phyloP scores from a whole-genome alignment of 2,329 filamentous ascomycete genomes.

The Cadophora malorum region DNA sequence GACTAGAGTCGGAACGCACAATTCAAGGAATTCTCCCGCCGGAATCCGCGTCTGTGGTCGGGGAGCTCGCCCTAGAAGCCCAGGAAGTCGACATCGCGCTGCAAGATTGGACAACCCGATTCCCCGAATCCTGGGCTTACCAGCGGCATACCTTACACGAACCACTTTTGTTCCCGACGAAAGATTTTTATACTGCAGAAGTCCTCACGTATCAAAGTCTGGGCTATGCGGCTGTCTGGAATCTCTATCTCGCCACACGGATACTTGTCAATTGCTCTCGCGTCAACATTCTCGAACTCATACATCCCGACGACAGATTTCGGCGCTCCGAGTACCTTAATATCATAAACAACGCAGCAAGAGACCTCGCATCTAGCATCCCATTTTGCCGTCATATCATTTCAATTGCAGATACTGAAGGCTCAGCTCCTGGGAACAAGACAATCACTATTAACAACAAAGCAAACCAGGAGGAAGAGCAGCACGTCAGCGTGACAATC shows the following conservation, averaged over 20 bases:
- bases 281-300: slow-evolving; percentile 32
- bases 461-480: neutral
- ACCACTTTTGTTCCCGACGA: slow-evolving; percentile 21
- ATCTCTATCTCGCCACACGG: slow-evolving; percentile 39
- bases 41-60: neutral
- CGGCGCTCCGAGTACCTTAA: neutral
- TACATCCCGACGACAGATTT: neutral
- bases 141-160: slow-evolving; percentile 27
- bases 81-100: slow-evolving; percentile 23
- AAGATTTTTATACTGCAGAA: slow-evolving; percentile 37
- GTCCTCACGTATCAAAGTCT: slow-evolving; percentile 39
- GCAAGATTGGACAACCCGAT: slow-evolving; percentile 21
- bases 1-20: neutral
- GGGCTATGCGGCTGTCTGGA: slow-evolving; percentile 39
- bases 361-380: slow-evolving; percentile 20
- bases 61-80: slow-evolving; percentile 26
- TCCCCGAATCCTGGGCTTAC: slow-evolving; percentile 24
- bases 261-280: slow-evolving; percentile 40
- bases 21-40: neutral
- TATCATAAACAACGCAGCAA: neutral
- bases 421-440: neutral
- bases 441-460: neutral
- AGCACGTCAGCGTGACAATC: neutral
- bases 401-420: neutral
- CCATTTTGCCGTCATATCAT: slow-evolving; percentile 20